Evolutionary conservation across 2,329 filamentous ascomycete species (phyloP).

Genomic region (Elsinoe fawcettii): DNA sequence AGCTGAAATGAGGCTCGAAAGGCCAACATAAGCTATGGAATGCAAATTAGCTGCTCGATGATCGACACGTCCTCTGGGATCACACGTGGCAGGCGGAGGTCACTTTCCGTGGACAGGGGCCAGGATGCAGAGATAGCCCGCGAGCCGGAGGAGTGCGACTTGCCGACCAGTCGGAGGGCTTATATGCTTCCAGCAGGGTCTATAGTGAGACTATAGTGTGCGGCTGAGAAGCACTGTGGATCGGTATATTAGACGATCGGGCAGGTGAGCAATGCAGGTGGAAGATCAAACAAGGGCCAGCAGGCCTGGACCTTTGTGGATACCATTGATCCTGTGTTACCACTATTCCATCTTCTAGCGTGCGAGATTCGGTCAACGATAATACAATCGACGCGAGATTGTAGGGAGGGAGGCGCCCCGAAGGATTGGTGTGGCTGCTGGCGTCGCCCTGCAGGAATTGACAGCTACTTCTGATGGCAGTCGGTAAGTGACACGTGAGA

Average conservation of each 20-base stretch:
- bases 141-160: neutral
- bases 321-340: neutral
- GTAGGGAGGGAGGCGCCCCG: neutral
- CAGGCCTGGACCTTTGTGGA: neutral
- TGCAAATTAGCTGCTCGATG: neutral
- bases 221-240: neutral
- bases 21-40: neutral
- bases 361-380: neutral
- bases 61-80: neutral
- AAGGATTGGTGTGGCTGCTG: neutral
- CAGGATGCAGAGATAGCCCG: neutral
- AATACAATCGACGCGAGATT: neutral
- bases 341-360: neutral
- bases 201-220: conserved; percentile 5
- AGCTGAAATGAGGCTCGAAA: neutral
- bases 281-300: neutral
- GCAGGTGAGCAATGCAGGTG: neutral
- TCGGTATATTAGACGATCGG: neutral
- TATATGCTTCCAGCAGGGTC: neutral
- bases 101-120: neutral
- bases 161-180: neutral
- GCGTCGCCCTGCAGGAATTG: neutral
- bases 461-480: neutral
- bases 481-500: neutral
- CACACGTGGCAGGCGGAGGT: neutral